Evolutionary conservation across 768 basidiomycete genomes (phyloP).

Genomic region (Boletellus ananas): DNA sequence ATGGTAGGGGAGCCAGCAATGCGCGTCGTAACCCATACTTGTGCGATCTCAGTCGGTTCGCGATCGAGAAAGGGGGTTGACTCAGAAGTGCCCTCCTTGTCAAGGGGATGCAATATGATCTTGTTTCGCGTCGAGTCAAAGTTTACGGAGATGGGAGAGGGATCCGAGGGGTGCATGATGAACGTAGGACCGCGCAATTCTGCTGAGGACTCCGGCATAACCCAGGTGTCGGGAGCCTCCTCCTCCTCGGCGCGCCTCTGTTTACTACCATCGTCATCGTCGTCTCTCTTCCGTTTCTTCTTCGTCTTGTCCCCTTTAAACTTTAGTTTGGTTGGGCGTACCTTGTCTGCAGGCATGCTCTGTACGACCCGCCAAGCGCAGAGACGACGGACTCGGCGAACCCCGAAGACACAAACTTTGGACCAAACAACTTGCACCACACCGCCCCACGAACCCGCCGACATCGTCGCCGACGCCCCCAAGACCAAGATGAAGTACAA

Average conservation of each 20-base stretch:
- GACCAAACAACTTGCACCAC: conserved; percentile 35
- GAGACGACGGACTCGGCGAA: conserved; percentile 18
- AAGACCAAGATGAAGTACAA: conserved; percentile 80
- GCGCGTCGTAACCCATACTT: conserved; percentile 90
- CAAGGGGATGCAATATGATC: conserved; percentile 61
- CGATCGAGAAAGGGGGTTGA: conserved; percentile 53
- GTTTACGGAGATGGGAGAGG: conserved; percentile 70
- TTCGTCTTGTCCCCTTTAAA: conserved; percentile 87
- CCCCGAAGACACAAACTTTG: conserved; percentile 25
- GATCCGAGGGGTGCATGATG: conserved; percentile 77
- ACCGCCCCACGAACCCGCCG: conserved; percentile 27
- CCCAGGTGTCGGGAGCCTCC: conserved; percentile 73
- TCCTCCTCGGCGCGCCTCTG: conserved; percentile 54
- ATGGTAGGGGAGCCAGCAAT: conserved; percentile 80
- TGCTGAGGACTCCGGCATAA: conserved; percentile 61
- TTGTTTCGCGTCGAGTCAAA: conserved; percentile 74
- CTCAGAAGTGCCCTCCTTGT: conserved; percentile 53
- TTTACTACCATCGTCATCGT: conserved; percentile 42
- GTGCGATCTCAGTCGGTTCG: conserved; percentile 74
- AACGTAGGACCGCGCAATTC: conserved; percentile 89
- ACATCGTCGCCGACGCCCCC: conserved; percentile 56
- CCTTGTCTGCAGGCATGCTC: conserved; percentile 40
- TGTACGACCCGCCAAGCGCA: no score
- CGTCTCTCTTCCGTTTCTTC: conserved; percentile 76
- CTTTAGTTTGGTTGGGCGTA: conserved; percentile 72